Evolutionary conservation across 179 eudicot genomes (phyloP), one percentile per base, ranked within the genome.

Genomic region (Silene coronaria): DNA sequence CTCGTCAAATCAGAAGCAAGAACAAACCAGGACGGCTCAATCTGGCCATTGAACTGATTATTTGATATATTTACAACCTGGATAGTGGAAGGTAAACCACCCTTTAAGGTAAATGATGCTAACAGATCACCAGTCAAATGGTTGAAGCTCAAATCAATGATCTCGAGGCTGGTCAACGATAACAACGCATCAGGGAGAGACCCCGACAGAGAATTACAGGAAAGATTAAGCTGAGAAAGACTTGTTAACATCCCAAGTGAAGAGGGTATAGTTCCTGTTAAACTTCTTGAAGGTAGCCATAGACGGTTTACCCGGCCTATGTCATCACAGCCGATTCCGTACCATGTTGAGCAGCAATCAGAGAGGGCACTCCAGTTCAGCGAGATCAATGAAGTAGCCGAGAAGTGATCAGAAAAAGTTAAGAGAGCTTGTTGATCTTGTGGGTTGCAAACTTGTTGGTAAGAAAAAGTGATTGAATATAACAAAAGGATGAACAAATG

Each of bases 271-370:
- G 27, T 19, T 0, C 96, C 96, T 12, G 6, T 28, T 23, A 92
- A 86, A n/a, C 88, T 81, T 75, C 78, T 79, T 1, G 45, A 64
- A 1, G 93, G 93, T 0, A 92, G 81, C 82, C 65, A 74, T 14
- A 92, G 69, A 42, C 77, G 26, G 62, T 36, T 79, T 10, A 90
- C 91, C 58, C 85, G 76, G 9, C 84, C 87, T 16, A 71, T 38
- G 0, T 5, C 75, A 71, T 86, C 86, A 61, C 97, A 91, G 16
- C 23, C 67, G 32, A 91, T 75, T 7, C 97, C 97, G 34, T 87
- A 88, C 96, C 97, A 91, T 34, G 12, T 34, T 19, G 46, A 32
- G 76, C 96, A 90, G 83, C 97, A 91, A 45, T 90, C 88, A 9
- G 66, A 22, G 0, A 26, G 63, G 12, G 82, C 51, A 24, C 77